Evolutionary conservation across 2,329 filamentous ascomycete genomes (phyloP).

Genomic region (Colletotrichum chlorophyti): DNA sequence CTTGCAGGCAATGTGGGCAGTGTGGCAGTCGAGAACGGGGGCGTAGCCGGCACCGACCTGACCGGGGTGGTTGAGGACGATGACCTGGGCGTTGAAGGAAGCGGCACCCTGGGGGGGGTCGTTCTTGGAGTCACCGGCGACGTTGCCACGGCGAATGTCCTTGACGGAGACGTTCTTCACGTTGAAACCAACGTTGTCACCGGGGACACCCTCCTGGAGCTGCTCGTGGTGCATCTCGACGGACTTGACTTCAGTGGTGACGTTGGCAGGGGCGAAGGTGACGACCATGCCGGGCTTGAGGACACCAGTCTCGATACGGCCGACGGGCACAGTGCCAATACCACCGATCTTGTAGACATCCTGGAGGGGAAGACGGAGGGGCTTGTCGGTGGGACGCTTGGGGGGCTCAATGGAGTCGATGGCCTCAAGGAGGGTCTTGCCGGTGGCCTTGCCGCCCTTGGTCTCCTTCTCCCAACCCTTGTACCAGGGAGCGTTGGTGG

Average conservation of each 20-base stretch:
- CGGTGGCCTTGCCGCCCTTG: slow-evolving; percentile 83
- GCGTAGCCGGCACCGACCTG: slow-evolving; percentile 99
- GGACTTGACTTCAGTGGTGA: slow-evolving; percentile 99
- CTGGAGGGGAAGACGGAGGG: slow-evolving; percentile 99
- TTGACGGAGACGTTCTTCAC: slow-evolving; percentile 99
- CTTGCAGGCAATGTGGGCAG: slow-evolving; percentile 99
- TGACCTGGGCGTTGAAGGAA: slow-evolving; percentile 99
- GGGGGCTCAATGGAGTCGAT: slow-evolving; percentile 96
- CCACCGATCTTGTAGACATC: slow-evolving; percentile 99
- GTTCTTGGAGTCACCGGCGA: slow-evolving; percentile 99
- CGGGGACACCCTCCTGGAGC: slow-evolving; percentile 91
- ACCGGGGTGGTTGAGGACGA: slow-evolving; percentile 99
- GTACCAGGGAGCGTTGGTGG: slow-evolving; percentile 99
- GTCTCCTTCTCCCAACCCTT: slow-evolving; percentile 99
- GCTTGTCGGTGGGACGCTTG: slow-evolving; percentile 96
- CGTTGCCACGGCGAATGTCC: slow-evolving; percentile 99
- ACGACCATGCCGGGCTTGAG: slow-evolving; percentile 94
- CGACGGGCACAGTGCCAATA: slow-evolving; percentile 99
- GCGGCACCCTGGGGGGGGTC: slow-evolving; percentile 89
- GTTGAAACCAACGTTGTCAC: slow-evolving; percentile 99
- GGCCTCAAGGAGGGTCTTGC: slow-evolving; percentile 99
- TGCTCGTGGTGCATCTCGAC: slow-evolving; percentile 99
- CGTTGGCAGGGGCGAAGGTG: slow-evolving; percentile 97
- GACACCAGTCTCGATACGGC: slow-evolving; percentile 99
- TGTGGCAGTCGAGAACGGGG: slow-evolving; percentile 99